Conservation (phyloP, 345 rosid species). For the Hypericum androsaemum region DNA sequence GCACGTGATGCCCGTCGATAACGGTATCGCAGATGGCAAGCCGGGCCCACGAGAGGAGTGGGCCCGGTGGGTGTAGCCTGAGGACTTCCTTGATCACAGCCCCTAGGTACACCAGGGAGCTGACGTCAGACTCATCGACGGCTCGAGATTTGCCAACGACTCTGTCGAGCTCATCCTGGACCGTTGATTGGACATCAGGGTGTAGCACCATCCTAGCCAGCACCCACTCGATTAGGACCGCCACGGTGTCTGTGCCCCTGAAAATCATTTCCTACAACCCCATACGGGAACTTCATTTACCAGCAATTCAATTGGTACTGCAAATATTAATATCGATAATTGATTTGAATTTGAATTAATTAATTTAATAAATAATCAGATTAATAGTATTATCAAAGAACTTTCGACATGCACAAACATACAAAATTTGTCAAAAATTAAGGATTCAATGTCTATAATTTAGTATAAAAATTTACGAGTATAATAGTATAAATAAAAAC, state of each 20-base stretch:
- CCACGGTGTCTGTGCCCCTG: slow-evolving; percentile 51
- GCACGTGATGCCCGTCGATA: slow-evolving; percentile 32
- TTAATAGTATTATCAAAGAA: too few relatives aligned
- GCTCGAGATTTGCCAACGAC: slow-evolving; percentile 38
- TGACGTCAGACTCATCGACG: slow-evolving; percentile 28
- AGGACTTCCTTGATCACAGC: slow-evolving; percentile 43
- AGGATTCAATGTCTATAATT: too few relatives aligned
- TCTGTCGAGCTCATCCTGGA: slow-evolving; percentile 35
- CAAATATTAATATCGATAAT: too few relatives aligned
- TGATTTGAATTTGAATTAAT: too few relatives aligned
- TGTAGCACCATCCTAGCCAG: slow-evolving; percentile 46
- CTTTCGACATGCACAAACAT: too few relatives aligned
- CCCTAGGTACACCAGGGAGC: slow-evolving; percentile 22
- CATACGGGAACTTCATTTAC: not conserved
- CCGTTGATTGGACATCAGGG: slow-evolving; percentile 39
- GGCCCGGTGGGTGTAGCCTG: slow-evolving; percentile 52
- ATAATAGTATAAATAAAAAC: too few relatives aligned
- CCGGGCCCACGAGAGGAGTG: slow-evolving; percentile 57
- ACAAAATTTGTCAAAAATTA: too few relatives aligned
- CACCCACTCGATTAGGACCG: slow-evolving; percentile 47
- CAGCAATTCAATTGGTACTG: not conserved
- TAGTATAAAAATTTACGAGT: too few relatives aligned
- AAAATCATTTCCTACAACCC: slow-evolving; percentile 43
- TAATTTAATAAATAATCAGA: too few relatives aligned
- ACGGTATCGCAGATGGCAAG: slow-evolving; percentile 29